Evolutionary conservation across 352 stramenopile genomes (phyloP), one percentile per base, ranked within the genome.

Genomic region (Phytophthora chlamydospora): DNA sequence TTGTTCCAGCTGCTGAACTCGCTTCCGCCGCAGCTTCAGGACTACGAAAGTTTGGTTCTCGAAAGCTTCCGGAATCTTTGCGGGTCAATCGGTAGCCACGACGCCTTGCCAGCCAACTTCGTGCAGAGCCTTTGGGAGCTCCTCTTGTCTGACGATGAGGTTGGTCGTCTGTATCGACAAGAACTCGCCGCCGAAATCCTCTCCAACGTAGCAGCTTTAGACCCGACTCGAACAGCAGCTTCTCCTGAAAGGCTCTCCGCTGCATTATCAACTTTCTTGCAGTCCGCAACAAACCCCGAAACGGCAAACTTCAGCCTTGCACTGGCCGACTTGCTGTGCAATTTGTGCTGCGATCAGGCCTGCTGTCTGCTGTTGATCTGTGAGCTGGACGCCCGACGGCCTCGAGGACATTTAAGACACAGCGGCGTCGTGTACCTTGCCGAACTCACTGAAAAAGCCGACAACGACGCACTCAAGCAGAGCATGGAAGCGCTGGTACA

Each of bases 401-500:
- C 84, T 8, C 68, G 48, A 14, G 44, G 40, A 1, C 72, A 73
- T 36, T 56, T 68, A 4, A 54, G 54, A 16, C 78, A 89, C 53
- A 89, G 78, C 31, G 81, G 83, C 2, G 80, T 75, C 3, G 81
- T 89, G 3, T 90, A 79, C 44, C 80, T 93, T 31, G 49, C 67
- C 1, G 68, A 83, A 21, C 45, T 83, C 21, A 76, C 79, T 0
- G 80, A 93, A n/a, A 43, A 60, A 24, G 47, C 65, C 13, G 19
- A 41, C 1, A 66, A 90, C 34, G 50, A 56, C 0, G 71, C 73
- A 24, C 60, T 93, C n/a, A 71, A 75, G 12, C 67, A 75, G 52
- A 91, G 78, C 44, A 87, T 93, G 62, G 76, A 87, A 45, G 67
- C 82, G 0, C 60, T 90, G 0, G 76, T 77, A 0, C 84, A 91